Evolutionary conservation across 805 yeast species (phyloP).

Genomic region (Kuraishia piskuri): DNA sequence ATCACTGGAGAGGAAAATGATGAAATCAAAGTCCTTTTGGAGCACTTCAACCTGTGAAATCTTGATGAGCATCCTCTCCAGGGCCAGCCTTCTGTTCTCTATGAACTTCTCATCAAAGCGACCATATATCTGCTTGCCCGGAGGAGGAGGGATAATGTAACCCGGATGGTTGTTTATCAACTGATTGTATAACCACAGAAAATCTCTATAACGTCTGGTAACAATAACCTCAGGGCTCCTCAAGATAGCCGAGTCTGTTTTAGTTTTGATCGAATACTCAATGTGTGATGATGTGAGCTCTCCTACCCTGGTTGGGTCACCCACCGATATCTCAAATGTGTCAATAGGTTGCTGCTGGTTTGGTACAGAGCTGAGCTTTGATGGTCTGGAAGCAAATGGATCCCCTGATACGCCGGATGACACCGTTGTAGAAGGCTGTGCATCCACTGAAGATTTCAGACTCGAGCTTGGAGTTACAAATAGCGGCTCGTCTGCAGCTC

Average conservation of each 20-base stretch:
- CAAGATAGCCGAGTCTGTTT: constrained; percentile 34
- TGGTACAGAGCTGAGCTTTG: constrained; percentile 3
- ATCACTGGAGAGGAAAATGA: constrained; percentile 68
- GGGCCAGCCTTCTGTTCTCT: constrained; percentile 73
- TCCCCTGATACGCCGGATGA: neutral
- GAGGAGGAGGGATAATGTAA: constrained; percentile 87
- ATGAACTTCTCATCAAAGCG: constrained; percentile 85
- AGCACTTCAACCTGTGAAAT: constrained; percentile 50
- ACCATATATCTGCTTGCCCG: constrained; percentile 90
- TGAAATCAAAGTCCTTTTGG: constrained; percentile 66
- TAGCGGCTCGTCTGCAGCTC: neutral
- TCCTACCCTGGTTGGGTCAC: constrained; percentile 88
- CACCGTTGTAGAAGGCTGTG: neutral
- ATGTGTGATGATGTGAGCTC: constrained; percentile 86
- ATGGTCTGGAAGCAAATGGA: constrained; percentile 17
- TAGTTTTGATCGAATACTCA: constrained; percentile 71
- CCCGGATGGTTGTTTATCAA: constrained; percentile 86
- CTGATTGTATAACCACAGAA: constrained; percentile 90
- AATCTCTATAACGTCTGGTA: constrained; percentile 82
- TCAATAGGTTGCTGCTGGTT: constrained; percentile 13
- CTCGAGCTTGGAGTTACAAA: neutral
- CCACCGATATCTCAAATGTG: constrained; percentile 60
- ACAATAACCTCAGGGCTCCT: constrained; percentile 41
- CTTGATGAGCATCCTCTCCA: constrained; percentile 79
- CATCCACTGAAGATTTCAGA: neutral